Base-by-base conservation (phyloP, 179 eudicot species). In the Beta macrorhiza region DNA sequence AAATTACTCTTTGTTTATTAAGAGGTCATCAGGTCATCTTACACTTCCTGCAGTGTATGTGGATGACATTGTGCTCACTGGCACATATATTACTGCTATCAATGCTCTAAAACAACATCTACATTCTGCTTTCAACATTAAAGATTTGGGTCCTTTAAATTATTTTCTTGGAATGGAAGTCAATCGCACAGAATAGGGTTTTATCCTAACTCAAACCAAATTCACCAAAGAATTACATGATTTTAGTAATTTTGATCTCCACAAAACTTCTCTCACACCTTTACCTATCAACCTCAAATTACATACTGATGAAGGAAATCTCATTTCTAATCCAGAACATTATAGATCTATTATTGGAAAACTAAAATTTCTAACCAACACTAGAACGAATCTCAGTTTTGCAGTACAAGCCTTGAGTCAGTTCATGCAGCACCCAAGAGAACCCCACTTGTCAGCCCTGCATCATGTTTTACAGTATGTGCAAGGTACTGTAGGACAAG, bases 221-320 rank as follows among this genome's bases (percentile, higher is more conserved):
- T 69, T 69, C 12, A 37, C 74, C 4, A 69, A 1, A 5, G 55
- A 44, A 0, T 7, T 69, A 0, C 1, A 44, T 0, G 0, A 15
- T 0, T 7, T 2, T 15, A 44, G 4, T 44, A 55, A 4, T 44
- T 4, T 45, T 1, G 53, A 69, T 17, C 0, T 7, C 0, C 2
- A 1, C 5, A 69, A 45, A 45, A 44, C 11, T 6, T 14, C 4
- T 0, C 10, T 19, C 1, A 19, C 55, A 44, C 55, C 55, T 6
- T 6, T 69, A 2, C 74, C 55, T 5, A 8, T 44, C 1, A 44
- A 69, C 14, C 5, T 45, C 13, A 69, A 69, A 7, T 25, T 45
- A 3, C 11, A 2, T 7, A 0, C 12, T 0, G 5, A 44, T 44
- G 53, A 16, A 1, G 22, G 53, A 0, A 3, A 5, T 0, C 11